Percentiles rank a stretch among this genome's conserved stretches.
phyloP scores from a whole-genome alignment of 352 stramenopile species.

The Phytophthora pistaciae region DNA sequence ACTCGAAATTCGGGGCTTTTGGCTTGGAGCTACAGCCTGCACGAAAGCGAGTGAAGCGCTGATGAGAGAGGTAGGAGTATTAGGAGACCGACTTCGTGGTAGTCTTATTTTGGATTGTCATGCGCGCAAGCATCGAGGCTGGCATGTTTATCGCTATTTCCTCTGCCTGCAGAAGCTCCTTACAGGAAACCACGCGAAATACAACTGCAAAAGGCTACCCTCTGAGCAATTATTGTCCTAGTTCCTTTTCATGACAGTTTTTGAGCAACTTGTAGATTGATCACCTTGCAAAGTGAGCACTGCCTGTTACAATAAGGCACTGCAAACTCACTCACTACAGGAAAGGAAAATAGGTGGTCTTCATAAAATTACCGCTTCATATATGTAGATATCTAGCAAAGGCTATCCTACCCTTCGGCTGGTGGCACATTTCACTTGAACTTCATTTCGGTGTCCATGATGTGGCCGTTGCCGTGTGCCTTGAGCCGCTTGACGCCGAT shows the following conservation, averaged over 20 bases:
- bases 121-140: neutral
- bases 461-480: slow-evolving; percentile 56
- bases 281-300: too few species aligned
- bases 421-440: slow-evolving; percentile 52
- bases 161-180: too few species aligned
- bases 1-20: too few species aligned
- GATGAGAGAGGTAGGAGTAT: neutral
- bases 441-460: slow-evolving; percentile 72
- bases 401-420: neutral
- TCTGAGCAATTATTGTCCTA: too few species aligned
- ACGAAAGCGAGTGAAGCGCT: neutral
- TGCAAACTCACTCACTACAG: too few species aligned
- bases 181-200: too few species aligned
- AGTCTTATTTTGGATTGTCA: slow-evolving; percentile 1
- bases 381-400: slow-evolving; percentile 8
- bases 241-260: too few species aligned
- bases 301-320: too few species aligned
- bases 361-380: slow-evolving; percentile 13
- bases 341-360: neutral
- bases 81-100: neutral
- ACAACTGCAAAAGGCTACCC: too few species aligned
- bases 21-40: too few species aligned
- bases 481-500: slow-evolving; percentile 72
- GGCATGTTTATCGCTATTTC: neutral
- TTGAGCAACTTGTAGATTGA: too few species aligned